A percentile compares a stretch with the other conserved stretches of the same genome.
Conservation (phyloP, 208 protist species). For the Acanthamoeba triangularis region DNA sequence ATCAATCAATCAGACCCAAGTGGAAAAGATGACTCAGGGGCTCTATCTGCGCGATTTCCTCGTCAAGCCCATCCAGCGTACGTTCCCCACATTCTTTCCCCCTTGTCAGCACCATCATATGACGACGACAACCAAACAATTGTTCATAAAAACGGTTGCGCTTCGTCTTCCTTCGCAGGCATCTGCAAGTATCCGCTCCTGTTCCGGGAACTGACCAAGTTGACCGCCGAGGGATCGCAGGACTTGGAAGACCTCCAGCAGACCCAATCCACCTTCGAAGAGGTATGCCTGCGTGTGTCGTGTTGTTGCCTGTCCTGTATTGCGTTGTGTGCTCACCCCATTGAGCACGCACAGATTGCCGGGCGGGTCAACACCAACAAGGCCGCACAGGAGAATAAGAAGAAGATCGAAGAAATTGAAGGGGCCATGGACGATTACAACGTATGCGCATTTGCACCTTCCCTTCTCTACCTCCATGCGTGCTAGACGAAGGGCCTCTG, state of each 20-base stretch:
- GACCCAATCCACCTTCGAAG: not conserved
- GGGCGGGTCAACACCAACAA: constrained; percentile 43
- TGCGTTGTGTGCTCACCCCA: not conserved
- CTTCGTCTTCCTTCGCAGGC: not conserved
- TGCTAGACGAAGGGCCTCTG: not conserved
- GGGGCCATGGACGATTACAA: not conserved
- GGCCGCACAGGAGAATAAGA: constrained; percentile 39
- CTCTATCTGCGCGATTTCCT: constrained; percentile 51
- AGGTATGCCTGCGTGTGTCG: not conserved
- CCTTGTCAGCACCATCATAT: not conserved
- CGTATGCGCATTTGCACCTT: not conserved
- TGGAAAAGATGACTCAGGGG: constrained; percentile 42
- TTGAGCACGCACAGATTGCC: not conserved
- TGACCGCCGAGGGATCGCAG: not conserved
- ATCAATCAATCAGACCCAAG: not conserved
- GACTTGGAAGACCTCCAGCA: not conserved
- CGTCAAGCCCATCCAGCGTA: constrained; percentile 59
- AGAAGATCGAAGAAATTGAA: constrained; percentile 23
- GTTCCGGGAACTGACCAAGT: constrained; percentile 33
- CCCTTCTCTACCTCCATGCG: not conserved
- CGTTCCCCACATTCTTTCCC: not conserved
- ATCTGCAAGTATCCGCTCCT: constrained; percentile 41
- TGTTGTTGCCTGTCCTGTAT: not conserved
- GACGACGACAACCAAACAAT: no score
- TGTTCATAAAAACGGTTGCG: not conserved